Conservation (phyloP, 306 rosid genomes). For the Prunus campanulata region DNA sequence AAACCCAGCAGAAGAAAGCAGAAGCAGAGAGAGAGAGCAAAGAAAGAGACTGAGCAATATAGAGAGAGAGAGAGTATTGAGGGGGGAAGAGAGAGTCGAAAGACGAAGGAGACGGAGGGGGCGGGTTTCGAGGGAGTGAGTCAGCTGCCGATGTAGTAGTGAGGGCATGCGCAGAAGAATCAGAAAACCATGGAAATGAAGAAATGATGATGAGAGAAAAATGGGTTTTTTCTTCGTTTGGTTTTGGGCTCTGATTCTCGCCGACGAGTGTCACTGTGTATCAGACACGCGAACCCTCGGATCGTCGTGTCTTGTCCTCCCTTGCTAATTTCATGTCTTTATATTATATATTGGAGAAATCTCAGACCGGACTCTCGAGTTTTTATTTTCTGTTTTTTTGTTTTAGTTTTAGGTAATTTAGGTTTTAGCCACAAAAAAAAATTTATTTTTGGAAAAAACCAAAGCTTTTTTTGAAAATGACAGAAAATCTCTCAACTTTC, state of each 20-base stretch:
- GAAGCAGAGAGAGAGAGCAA: background rate
- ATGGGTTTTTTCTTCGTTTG: background rate
- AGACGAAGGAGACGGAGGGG: conserved; percentile 19
- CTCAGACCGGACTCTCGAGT: background rate
- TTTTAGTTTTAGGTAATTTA: too few relatives aligned
- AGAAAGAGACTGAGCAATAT: background rate
- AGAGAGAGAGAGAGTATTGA: background rate
- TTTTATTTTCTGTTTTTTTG: too few relatives aligned
- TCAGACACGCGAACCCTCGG: background rate
- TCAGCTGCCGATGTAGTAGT: background rate
- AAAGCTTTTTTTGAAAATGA: too few relatives aligned
- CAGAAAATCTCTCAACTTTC: too few relatives aligned
- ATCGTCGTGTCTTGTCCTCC: background rate
- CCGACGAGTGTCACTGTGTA: conserved; percentile 1
- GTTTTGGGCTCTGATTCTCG: background rate
- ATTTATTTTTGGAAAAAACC: too few relatives aligned
- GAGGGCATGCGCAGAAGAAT: background rate
- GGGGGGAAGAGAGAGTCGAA: conserved; percentile 14
- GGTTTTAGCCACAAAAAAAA: too few relatives aligned
- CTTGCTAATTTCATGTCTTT: background rate
- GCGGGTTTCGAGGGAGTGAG: conserved; percentile 12
- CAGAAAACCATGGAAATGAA: background rate
- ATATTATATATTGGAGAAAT: background rate
- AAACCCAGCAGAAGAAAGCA: background rate
- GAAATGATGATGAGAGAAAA: background rate